phyloP scores from a whole-genome alignment of 2,329 filamentous ascomycete species.

The Ophiostoma perfectum region DNA sequence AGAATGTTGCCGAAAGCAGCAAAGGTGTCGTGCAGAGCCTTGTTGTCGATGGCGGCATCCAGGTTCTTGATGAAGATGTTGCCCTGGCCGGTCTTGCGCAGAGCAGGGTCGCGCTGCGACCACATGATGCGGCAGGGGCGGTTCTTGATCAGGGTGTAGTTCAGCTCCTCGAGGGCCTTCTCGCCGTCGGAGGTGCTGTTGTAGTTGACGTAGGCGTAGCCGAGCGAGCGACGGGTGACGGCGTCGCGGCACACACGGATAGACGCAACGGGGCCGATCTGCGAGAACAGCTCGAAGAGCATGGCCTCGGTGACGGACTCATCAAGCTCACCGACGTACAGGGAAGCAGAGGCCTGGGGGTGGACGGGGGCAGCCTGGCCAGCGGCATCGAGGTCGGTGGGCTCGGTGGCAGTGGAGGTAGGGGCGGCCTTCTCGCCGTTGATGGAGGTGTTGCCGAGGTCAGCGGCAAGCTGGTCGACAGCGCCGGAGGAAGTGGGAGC shows the following conservation, averaged over 20 bases:
- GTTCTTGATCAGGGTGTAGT: constrained; percentile 99
- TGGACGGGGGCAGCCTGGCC: constrained; percentile 66
- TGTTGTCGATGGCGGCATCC: constrained; percentile 98
- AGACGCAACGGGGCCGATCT: constrained; percentile 96
- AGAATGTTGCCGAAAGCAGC: constrained; percentile 98
- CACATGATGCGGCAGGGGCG: constrained; percentile 99
- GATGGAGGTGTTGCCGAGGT: constrained; percentile 66
- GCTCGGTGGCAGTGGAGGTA: constrained; percentile 68
- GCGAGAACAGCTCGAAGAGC: constrained; percentile 99
- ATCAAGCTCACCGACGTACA: constrained; percentile 98
- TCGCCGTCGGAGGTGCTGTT: constrained; percentile 95
- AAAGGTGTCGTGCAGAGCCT: constrained; percentile 99
- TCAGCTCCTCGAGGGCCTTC: constrained; percentile 97
- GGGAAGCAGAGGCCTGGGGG: constrained; percentile 89
- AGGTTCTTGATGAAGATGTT: constrained; percentile 99
- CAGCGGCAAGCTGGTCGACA: constrained; percentile 76
- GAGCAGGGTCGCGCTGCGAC: constrained; percentile 97
- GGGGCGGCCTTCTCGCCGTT: constrained; percentile 62
- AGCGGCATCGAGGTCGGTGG: constrained; percentile 58
- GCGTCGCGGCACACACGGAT: constrained; percentile 99
- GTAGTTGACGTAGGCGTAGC: constrained; percentile 99
- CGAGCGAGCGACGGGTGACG: constrained; percentile 95
- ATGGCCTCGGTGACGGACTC: constrained; percentile 97
- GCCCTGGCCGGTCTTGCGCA: constrained; percentile 98
- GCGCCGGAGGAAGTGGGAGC: constrained; percentile 52